Evolutionary conservation across 345 rosid genomes (phyloP), one percentile per base, ranked within the genome.

Genomic region (Corchorus olitorius): DNA sequence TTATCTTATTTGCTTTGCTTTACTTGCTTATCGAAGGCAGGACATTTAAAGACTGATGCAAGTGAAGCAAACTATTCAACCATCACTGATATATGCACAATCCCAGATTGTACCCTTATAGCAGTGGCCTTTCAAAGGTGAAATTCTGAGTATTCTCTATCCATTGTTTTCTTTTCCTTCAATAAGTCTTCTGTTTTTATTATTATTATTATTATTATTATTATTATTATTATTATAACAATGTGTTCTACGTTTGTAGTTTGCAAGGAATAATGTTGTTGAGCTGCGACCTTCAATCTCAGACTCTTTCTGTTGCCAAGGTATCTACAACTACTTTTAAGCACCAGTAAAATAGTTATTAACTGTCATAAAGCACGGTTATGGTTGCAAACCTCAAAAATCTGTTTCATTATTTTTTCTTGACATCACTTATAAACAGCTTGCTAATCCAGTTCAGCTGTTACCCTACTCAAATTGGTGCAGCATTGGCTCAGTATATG

Each of bases 41-140:
- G 79, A 71, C 77, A 73, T 74, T 35, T 77, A 77, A 88, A 83
- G 73, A 79, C 83, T 48, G 78, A 77, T 66, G 89, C 83, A 75
- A 77, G 65, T 71, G 94, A 89, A 73, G 85, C 77, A 69, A 45
- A 71, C n/a, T 85, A 76, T 82, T 82, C 76, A 34, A 82, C 91
- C 41, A 88, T 92, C 62, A 92, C 89, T 1, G 91, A 87, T 79
- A 78, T 95, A 13, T 89, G 97, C 83, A 49, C 87, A n/a, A 75
- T 88, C 79, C 85, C 87, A 15, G 78, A 80, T 56, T 76, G 83
- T 49, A 78, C 85, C 60, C 77, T 86, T 75, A 86, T 92, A 73
- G 98, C 94, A 15, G 97, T 87, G 53, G 85, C 97, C 75, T 73
- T 90, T 82, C 98, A 96, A 78, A 88, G 97, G 99, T 70, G 84